Conservation (phyloP, 495 filamentous ascomycete species). For the Penicillium cataractarum region DNA sequence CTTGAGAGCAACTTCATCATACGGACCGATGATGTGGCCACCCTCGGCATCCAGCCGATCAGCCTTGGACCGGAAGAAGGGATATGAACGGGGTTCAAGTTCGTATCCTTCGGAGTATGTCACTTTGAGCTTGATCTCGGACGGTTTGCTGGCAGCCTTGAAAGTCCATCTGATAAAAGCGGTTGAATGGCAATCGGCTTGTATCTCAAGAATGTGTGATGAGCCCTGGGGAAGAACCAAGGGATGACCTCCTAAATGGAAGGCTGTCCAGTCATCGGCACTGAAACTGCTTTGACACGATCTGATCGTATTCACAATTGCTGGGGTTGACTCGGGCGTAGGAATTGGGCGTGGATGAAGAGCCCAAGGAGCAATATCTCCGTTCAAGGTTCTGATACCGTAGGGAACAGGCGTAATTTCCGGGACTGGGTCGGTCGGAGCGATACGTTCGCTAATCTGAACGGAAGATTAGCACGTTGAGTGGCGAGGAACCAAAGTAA, state of each 20-base stretch:
- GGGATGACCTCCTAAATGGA: slow-evolving; percentile 9
- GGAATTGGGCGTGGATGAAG: slow-evolving; percentile 38
- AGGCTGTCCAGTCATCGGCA: slow-evolving; percentile 25
- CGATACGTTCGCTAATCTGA: slow-evolving; percentile 43
- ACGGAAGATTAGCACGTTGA: background rate
- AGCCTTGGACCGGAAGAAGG: slow-evolving; percentile 41
- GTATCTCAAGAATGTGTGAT: slow-evolving; percentile 36
- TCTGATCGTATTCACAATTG: slow-evolving; percentile 24
- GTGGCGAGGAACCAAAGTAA: background rate
- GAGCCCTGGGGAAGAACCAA: slow-evolving; percentile 27
- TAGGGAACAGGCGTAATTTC: slow-evolving; percentile 26
- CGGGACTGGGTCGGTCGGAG: slow-evolving; percentile 9
- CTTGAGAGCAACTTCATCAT: slow-evolving; percentile 32
- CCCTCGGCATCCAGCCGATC: slow-evolving; percentile 36
- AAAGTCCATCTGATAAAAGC: slow-evolving; percentile 41
- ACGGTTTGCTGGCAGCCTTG: slow-evolving; percentile 14
- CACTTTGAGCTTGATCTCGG: slow-evolving; percentile 32
- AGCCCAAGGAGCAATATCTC: slow-evolving; percentile 41
- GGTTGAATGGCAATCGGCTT: slow-evolving; percentile 42
- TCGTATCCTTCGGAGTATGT: slow-evolving; percentile 48
- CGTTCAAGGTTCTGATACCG: slow-evolving; percentile 37
- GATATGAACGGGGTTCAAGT: slow-evolving; percentile 41
- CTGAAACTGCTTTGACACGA: slow-evolving; percentile 26
- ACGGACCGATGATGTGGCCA: slow-evolving; percentile 40
- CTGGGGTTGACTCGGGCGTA: slow-evolving; percentile 32